Evolutionary conservation across 805 yeast genomes (phyloP), one percentile per base, ranked within the genome.

Genomic region (Candida succiphila): DNA sequence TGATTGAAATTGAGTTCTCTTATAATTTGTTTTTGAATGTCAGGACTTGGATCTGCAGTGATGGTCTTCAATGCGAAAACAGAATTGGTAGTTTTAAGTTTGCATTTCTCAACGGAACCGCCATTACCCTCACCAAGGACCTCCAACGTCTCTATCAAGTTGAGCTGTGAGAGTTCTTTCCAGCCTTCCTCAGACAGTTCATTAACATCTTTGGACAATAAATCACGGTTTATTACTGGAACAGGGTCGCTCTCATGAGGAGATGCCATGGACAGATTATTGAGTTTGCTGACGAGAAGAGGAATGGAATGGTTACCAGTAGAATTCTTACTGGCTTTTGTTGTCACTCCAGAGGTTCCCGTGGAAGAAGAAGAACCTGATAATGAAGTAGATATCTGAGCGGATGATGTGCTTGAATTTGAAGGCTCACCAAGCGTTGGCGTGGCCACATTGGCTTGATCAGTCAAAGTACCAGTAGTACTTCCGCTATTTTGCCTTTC

Each of bases 101-200:
- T 61, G 55, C 97, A 89, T 51, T 85, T 78, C 16, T 79, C 69
- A 9, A 89, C 98, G 9, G 84, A 69, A 1, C 97, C 98, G 13
- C 96, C 95, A 24, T 85, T 79, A 14, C 98, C 98, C 60, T 92
- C 97, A 15, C 98, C 98, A 17, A 89, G 56, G 20, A 73, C 67
- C 16, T 76, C 77, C 25, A 88, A 42, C 35, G 84, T 86, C 7
- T 71, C 61, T 25, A 92, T 83, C 29, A 75, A 70, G 32, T 73
- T 72, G 20, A 63, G 54, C 34, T 72, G 65, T 12, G 81, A 76
- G 2, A 78, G 60, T 4, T 55, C 45, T 42, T 73, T 69, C 96
- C 96, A 88, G 33, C 78, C 86, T 13, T 72, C 74, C 32, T 82
- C 86, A 19, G 78, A 78, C 30, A 85, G 52, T 25, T 73, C 72